phyloP scores from a whole-genome alignment of 768 basidiomycete genomes.

The Phylloporus arenicola region DNA sequence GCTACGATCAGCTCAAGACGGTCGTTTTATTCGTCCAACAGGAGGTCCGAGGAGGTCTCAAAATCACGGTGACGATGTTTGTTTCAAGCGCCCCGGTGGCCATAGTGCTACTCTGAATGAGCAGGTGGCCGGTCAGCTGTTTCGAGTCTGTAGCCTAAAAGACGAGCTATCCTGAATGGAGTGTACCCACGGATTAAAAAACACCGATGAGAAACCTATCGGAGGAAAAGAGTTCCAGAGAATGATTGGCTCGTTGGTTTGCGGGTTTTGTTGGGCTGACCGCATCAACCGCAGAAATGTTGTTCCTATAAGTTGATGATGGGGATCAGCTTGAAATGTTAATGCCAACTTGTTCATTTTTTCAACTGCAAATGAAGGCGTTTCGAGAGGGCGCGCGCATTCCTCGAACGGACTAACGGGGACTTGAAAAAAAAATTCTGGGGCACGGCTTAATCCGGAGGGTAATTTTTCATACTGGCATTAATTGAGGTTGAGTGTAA shows the following conservation, averaged over 20 bases:
- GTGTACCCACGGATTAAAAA: conserved; percentile 13
- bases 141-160: conserved; percentile 9
- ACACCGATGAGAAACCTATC: conserved; percentile 20
- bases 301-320: conserved; percentile 20
- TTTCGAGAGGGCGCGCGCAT: conserved; percentile 2
- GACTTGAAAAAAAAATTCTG: conserved; percentile 14
- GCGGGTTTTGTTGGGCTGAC: conserved; percentile 22
- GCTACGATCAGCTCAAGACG: conserved; percentile 3
- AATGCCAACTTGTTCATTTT: conserved; percentile 3
- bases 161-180: conserved; percentile 1
- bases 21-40: conserved; percentile 7
- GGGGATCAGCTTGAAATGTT: conserved; percentile 1
- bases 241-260: conserved; percentile 2
- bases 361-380: conserved; percentile 9
- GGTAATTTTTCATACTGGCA: conserved; percentile 11
- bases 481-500: conserved; percentile 11
- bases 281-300: conserved; percentile 16
- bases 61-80: background rate
- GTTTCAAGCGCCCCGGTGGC: conserved; percentile 10
- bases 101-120: conserved; percentile 2
- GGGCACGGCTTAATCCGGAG: conserved; percentile 5
- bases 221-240: conserved; percentile 10
- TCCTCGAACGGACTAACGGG: conserved; percentile 10
- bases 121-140: conserved; percentile 14
- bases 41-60: conserved; percentile 22